Evolutionary conservation across 1,139 yeast genomes (phyloP), one percentile per base, ranked within the genome.

Genomic region (Candida anutae): DNA sequence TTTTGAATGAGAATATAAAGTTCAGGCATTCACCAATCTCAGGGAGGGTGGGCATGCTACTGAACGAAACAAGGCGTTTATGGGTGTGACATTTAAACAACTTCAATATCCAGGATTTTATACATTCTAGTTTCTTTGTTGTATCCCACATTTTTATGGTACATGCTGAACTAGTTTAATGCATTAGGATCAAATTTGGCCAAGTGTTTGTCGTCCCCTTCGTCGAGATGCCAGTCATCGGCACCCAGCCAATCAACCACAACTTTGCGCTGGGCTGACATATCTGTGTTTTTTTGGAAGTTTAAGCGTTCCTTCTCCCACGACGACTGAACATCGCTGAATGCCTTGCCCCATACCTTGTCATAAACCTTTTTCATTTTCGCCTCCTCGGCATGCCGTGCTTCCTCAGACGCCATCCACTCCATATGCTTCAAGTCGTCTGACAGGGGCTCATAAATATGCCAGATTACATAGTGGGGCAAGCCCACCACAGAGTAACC

Each of bases 351-450:
- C 84, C 90, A 84, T 16, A 77, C 75, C 45, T 75, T 75, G 40
- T 80, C 79, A 52, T 82, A 82, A 32, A 78, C 74, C 48, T 76
- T 77, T 45, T 71, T 71, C 35, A 77, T 62, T 48, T 74, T 71
- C 27, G 72, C 74, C 45, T 81, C 85, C 49, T 74, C 80, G 37
- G 70, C 62, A 44, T 73, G 76, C 39, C 93, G 72, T 32, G 75
- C 76, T 52, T 85, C 95, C 53, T 85, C 95, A 45, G 82, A 74
- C 1, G 94, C 95, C 94, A 85, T 82, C 94, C 94, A 84, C 50
- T 82, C 94, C 95, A 85, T 85, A 50, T 85, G 94, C 56, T 83
- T 80, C 56, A 82, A 63, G 58, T 83, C 94, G 45, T 82, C 94
- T 3, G 77, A 68, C 5, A 88, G 78, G 13, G 95, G 94, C 53